phyloP scores from a whole-genome alignment of 2,329 filamentous ascomycete genomes.

The Colletotrichum sojae region DNA sequence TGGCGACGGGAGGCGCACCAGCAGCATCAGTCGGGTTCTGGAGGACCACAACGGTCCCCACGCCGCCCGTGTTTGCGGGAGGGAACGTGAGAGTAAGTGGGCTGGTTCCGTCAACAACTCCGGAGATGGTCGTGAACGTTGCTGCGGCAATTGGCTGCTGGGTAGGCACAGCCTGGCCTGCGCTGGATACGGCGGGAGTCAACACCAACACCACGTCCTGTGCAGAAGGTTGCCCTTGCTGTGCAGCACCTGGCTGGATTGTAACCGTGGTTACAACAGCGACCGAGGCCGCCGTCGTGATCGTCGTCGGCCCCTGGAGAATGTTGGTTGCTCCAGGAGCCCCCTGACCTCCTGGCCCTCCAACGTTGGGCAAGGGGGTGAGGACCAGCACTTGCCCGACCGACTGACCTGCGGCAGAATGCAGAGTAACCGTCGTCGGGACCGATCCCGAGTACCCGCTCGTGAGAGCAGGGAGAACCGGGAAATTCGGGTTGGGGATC shows the following conservation, averaged over 20 bases:
- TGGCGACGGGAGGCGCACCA: neutral
- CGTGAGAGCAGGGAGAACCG: constrained; percentile 12
- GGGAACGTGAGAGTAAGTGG: constrained; percentile 28
- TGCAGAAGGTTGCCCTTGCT: neutral
- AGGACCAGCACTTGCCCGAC: constrained; percentile 15
- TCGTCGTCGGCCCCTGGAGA: constrained; percentile 2
- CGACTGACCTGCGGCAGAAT: constrained; percentile 7
- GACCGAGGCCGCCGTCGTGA: constrained; percentile 15
- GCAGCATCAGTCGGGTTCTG: neutral
- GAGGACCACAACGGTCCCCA: constrained; percentile 24
- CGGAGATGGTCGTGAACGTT: constrained; percentile 27
- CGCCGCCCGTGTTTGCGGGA: constrained; percentile 1
- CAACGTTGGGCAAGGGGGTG: constrained; percentile 13
- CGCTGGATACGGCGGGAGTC: constrained; percentile 7
- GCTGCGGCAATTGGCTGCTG: neutral
- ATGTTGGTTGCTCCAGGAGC: neutral
- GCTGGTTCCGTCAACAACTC: neutral
- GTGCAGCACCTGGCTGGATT: neutral
- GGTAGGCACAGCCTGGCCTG: neutral
- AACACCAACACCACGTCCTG: constrained; percentile 7
- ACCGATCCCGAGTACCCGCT: constrained; percentile 19
- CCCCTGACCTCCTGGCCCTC: neutral
- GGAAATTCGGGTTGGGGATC: neutral
- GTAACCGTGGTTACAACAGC: constrained; percentile 16
- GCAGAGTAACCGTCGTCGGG: constrained; percentile 24